These are phyloP conservation scores for Halteria grandinella DNA, from an alignment of 73 alveolate species.

Conservation along the genomic window DNA sequence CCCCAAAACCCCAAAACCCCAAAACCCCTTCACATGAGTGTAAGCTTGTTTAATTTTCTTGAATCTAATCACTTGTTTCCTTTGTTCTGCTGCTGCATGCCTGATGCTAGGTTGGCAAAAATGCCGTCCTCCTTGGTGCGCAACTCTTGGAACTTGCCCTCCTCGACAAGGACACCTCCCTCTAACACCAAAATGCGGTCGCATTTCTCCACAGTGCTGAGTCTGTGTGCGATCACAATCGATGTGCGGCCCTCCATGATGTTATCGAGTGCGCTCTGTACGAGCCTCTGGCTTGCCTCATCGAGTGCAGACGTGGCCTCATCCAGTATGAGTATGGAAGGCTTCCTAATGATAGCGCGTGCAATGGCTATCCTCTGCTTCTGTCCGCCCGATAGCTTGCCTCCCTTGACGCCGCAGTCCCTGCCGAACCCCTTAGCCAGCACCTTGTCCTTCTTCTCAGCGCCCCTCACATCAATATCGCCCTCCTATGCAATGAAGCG, in stretches of 20 bases:
- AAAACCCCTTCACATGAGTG: too few species aligned
- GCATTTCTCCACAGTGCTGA: constrained; percentile 68
- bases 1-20: too few species aligned
- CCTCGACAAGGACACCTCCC: constrained; percentile 72
- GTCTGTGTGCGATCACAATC: constrained; percentile 72
- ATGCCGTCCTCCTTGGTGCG: too few species aligned
- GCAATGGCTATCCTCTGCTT: constrained; percentile 87
- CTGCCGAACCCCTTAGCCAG: constrained; percentile 62
- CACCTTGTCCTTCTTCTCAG: background rate
- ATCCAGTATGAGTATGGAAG: constrained; percentile 71
- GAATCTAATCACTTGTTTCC: too few species aligned
- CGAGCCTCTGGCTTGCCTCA: constrained; percentile 68
- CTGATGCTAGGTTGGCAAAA: too few species aligned
- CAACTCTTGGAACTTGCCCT: constrained; percentile 59
- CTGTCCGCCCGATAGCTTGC: constrained; percentile 84
- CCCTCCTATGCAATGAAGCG: constrained; percentile 8
- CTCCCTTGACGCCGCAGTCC: constrained; percentile 78
- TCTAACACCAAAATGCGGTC: constrained; percentile 70
- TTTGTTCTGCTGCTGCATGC: too few species aligned
- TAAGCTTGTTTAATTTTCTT: too few species aligned
- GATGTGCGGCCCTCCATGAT: constrained; percentile 71
- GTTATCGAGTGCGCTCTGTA: constrained; percentile 67
- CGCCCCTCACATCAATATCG: constrained; percentile 37
- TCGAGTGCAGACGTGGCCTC: constrained; percentile 91
- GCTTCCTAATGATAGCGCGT: constrained; percentile 80